Conservation (phyloP, 257 asterid species). For the Cinchona pubescens region DNA sequence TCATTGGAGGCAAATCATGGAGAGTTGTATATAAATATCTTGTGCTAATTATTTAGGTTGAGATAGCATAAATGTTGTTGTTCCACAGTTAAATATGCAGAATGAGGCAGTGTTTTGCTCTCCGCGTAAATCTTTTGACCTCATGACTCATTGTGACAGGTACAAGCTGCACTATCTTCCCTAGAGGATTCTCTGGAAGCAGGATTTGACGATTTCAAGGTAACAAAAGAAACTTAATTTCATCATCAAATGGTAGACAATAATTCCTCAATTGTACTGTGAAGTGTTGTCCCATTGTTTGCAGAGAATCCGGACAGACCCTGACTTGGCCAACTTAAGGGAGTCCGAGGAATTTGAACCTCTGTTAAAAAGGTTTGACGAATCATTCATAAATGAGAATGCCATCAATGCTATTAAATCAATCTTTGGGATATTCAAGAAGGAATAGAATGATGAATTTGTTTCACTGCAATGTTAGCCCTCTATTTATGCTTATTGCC, state of each 20-base stretch:
- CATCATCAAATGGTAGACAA: not conserved
- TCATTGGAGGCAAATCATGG: not conserved
- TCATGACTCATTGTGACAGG: constrained; percentile 31
- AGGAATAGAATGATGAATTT: constrained; percentile 34
- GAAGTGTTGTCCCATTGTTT: constrained; percentile 6
- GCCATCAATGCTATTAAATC: constrained; percentile 92
- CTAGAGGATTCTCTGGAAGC: constrained; percentile 60
- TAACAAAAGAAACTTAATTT: constrained; percentile 11
- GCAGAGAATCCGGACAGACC: constrained; percentile 86
- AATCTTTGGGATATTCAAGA: constrained; percentile 66
- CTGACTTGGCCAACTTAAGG: constrained; percentile 76
- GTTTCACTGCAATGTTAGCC: not conserved
- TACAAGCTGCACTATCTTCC: constrained; percentile 87
- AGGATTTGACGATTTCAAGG: constrained; percentile 76
- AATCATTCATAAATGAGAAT: constrained; percentile 84
- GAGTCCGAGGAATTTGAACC: constrained; percentile 57
- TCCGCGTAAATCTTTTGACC: not conserved
- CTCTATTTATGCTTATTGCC: not conserved
- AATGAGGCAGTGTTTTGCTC: not conserved
- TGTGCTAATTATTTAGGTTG: constrained; percentile 7
- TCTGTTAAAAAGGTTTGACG: constrained; percentile 75
- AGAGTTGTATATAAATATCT: not conserved
- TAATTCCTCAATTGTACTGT: not conserved
- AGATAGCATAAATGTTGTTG: not conserved
- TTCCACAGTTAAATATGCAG: too few species aligned